These are phyloP conservation scores for Dactylonectria estremocensis DNA, from an alignment of 2,329 filamentous ascomycete species.

Conservation along the genomic window DNA sequence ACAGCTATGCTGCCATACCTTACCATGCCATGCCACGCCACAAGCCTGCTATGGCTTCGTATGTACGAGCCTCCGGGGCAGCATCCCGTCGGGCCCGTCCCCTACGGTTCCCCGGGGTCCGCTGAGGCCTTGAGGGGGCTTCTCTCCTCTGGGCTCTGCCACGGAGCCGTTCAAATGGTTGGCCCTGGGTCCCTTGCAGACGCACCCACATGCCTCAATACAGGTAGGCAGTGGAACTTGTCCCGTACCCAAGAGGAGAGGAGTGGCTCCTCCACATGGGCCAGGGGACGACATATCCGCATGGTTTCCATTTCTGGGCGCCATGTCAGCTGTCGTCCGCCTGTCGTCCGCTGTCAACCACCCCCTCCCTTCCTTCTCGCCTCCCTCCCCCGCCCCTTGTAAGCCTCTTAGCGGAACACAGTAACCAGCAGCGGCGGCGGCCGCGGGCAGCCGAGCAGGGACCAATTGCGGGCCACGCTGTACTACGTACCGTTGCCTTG, in stretches of 20 bases:
- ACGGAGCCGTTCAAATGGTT: constrained; percentile 16
- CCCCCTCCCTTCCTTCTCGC: constrained; percentile 14
- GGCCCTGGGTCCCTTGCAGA: background rate
- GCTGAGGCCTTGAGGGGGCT: background rate
- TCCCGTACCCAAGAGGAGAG: too few species aligned
- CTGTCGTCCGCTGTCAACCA: constrained; percentile 24
- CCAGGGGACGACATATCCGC: background rate
- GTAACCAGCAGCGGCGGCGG: background rate
- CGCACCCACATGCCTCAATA: background rate
- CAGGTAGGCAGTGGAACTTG: background rate
- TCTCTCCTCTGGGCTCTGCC: constrained; percentile 21
- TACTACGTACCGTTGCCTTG: constrained; percentile 38
- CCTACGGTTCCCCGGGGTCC: constrained; percentile 25
- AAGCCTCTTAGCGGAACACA: background rate
- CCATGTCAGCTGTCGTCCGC: constrained; percentile 15
- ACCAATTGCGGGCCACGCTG: constrained; percentile 37
- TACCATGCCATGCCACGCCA: constrained; percentile 3
- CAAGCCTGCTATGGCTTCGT: background rate
- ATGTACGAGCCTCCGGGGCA: constrained; percentile 30
- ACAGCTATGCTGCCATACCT: too few species aligned
- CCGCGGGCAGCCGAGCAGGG: constrained; percentile 1
- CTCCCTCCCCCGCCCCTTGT: background rate
- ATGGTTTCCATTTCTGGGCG: background rate
- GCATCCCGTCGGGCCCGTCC: constrained; percentile 32
- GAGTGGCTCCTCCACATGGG: too few species aligned